Base-by-base conservation (phyloP, 2,329 filamentous ascomycete species). In the Lecanicillium sp. region DNA sequence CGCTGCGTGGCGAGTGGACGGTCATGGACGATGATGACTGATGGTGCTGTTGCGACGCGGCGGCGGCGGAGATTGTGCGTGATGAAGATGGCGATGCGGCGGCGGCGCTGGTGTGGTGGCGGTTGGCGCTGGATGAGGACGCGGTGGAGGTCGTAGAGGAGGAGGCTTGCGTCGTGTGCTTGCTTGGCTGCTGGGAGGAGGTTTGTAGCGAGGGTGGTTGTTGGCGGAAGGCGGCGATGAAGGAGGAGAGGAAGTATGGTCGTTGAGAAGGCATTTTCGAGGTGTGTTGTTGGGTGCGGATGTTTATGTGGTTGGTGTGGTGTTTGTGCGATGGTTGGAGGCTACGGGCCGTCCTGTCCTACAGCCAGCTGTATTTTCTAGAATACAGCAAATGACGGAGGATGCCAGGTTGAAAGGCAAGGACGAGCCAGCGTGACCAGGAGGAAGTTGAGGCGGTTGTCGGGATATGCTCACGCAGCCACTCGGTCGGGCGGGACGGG, bases 201-300 rank as follows among this genome's bases (percentile, higher is more conserved):
- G 49, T 54, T 46, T 51, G 54, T 53, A 57, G 51, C 30, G 63
- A 47, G 15, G 65, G 22, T 57, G 11, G 59, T 54, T 68, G 68
- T 42, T 69, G 68, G 37, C 71, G 69, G 53, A 74, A 72, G 56
- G 71, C 69, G 54, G 70, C 67, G 56, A 75, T 65, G 60, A 75
- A 73, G 51, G 67, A 69, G 33, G 71, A 72, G 50, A 75, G 68
- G 60, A 75, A 74, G 56, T 68, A 74, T 33, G 71, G 70, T 36
- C 71, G 68, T 50, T 74, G 71, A 27, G 69, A 70, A 34, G 71
- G 65, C 69, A 73, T 73, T 9, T 36, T 12, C 18, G 9, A 14
- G 33, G 12, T 32, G 29, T 46, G 43, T 22, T 15, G 34, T 22
- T 39, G 19, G 17, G 29, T 39, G 18, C 14, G 37, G 12, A 27